Percentiles rank a stretch among this genome's conserved stretches.
Evolutionary conservation across 208 protist genomes (phyloP).

Genomic region (Leishmania tarentolae): DNA sequence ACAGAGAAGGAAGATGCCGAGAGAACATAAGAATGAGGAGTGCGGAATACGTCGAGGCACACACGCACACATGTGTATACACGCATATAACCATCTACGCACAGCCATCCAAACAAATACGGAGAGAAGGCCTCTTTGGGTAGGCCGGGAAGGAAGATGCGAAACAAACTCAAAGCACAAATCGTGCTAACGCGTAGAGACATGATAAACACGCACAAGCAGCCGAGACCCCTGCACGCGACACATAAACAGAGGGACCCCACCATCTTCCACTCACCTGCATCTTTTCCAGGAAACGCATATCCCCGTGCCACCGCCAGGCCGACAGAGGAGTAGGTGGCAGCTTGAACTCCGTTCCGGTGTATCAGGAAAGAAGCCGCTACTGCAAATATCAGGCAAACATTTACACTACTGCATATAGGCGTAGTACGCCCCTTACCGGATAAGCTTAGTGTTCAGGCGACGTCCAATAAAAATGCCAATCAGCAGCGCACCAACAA

Average conservation of each 20-base stretch:
- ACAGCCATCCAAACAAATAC: no score
- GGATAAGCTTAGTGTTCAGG: constrained; percentile 28
- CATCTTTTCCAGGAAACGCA: background rate
- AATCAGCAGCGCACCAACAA: constrained; percentile 24
- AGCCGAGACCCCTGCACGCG: no score
- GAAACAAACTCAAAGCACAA: no score
- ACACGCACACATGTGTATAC: no score
- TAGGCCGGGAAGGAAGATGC: no score
- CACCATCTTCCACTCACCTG: background rate
- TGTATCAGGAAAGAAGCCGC: background rate
- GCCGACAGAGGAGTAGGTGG: no score
- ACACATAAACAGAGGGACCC: background rate
- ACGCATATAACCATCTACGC: no score
- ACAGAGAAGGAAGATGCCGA: background rate
- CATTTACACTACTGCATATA: background rate
- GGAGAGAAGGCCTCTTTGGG: no score
- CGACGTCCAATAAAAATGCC: constrained; percentile 40
- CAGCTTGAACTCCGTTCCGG: background rate
- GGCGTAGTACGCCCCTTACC: constrained; percentile 13
- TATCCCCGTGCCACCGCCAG: background rate
- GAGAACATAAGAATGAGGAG: background rate
- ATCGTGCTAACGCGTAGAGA: no score
- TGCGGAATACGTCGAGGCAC: no score
- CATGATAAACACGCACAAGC: background rate
- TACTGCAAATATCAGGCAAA: background rate